phyloP scores from a whole-genome alignment of 2,329 filamentous ascomycete species.

The Xylogone sp. region DNA sequence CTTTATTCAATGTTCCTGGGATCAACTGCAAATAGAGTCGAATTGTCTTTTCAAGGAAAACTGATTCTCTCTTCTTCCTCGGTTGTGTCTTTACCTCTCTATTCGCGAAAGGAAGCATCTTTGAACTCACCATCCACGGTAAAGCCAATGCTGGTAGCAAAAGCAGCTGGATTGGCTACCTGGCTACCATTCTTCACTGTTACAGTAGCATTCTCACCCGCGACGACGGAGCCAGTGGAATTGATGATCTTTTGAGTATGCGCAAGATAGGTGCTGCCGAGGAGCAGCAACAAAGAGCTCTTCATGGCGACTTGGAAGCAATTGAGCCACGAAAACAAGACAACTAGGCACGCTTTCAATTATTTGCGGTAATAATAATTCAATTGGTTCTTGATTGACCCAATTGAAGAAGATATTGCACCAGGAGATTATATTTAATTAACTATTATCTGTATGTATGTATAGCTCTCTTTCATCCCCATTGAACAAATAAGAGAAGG shows the following conservation, averaged over 20 bases:
- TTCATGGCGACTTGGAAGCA: too few relatives aligned
- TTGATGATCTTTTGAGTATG: not conserved
- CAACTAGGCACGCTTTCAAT: too few relatives aligned
- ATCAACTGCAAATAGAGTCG: not conserved
- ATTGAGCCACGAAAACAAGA: too few relatives aligned
- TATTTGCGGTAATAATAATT: too few relatives aligned
- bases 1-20: not conserved
- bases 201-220: not conserved
- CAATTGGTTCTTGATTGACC: too few relatives aligned
- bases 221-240: constrained; percentile 1
- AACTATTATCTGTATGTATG: too few relatives aligned
- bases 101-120: not conserved
- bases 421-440: too few relatives aligned
- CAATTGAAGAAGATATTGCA: too few relatives aligned
- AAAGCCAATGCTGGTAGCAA: constrained; percentile 11
- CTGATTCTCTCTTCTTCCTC: too few relatives aligned
- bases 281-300: not conserved
- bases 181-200: not conserved
- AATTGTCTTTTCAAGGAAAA: not conserved
- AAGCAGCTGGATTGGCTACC: constrained; percentile 12
- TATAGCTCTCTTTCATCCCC: too few relatives aligned
- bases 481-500: too few relatives aligned
- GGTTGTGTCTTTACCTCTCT: too few relatives aligned
- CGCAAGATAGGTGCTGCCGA: not conserved
- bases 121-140: constrained; percentile 12